Base-by-base conservation (phyloP, 441 rosid genomes). In the Euphorbia corollata region DNA sequence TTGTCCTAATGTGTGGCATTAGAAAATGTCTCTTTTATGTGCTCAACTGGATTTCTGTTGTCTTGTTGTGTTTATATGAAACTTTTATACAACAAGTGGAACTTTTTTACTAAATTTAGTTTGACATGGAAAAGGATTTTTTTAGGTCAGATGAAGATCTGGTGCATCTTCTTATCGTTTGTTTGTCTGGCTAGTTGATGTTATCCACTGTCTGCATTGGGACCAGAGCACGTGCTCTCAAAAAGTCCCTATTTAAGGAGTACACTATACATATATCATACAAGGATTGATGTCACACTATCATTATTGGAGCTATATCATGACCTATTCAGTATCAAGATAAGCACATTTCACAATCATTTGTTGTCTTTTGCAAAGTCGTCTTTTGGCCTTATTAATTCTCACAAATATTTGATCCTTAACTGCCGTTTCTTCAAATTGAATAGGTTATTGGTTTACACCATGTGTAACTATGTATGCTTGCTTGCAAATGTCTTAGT, bases 21-120 rank as follows among this genome's bases (percentile, higher is more conserved):
- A 61, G 71, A 75, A 71, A 72, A 62, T 78, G 74, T 75, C 78
- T 74, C 60, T 74, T 75, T 72, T 59, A 73, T n/a, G 63, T 63
- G 61, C 65, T 73, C 71, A 65, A 63, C 76, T 71, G 73, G 79
- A 70, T 66, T 45, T 68, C 5, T 71, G 68, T 65, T 77, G 81
- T 78, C 82, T 71, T 75, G 65, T 76, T 76, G 71, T 77, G 78
- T 56, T 77, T 60, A 41, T 69, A 71, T 59, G 64, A 69, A 63
- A 68, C 73, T 71, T 48, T 70, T 70, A 64, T 69, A 57, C 71
- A 51, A 71, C 13, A 39, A n/a, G 60, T 67, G 68, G 71, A 6
- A 69, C 64, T 63, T 65, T 73, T 60, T 63, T 72, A 47, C 69
- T 8, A 2, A 51, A 59, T 50, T 43, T 68, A 24, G 22, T 60